Base-by-base conservation (phyloP, 805 yeast genomes). In the Grigorovia jiainica region DNA sequence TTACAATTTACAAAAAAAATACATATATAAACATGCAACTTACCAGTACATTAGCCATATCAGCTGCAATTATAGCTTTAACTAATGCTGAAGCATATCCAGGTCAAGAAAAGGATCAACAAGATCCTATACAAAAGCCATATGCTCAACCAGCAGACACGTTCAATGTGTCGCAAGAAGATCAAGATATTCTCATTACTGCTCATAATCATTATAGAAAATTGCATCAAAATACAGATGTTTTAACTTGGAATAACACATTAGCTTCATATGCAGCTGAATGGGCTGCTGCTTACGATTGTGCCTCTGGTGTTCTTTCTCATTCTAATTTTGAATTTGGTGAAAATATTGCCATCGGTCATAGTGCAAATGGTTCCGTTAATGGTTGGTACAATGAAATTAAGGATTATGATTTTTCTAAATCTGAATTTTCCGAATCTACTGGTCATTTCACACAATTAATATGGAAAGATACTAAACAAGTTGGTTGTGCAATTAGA, bases 321-420 rank as follows among this genome's bases (percentile, higher is more conserved):
- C 90, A 83, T 63, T 78, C 87, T 18, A 67, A 71, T 32, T 50
- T 50, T n/a, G 38, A 43, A 36, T 79, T 79, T 58, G 92, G 92
- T 64, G 90, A 83, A 59, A 83, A 83, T 65, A 69, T 83, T 49
- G 89, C 87, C 15, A 72, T 77, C 33, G 90, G 87, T 46, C 71
- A 72, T 50, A 45, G 54, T 20, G 53, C 60, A 18, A 39, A 46
- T 16, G 57, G 57, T 33, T 73, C 73, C 16, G 82, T 81, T 34
- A 80, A 79, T 46, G 78, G 82, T 34, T 83, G 92, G 92, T 82
- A 82, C 63, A 60, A 66, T 45, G 90, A 83, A 66, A 81, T 79
- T 48, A 43, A 53, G 9, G 45, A 58, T 40, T 83, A 81, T 63
- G 64, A 74, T 60, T 82, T 61, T 64, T 39, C 76, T 78, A 23